These are phyloP conservation scores for Aurantiochytrium sp. DNA, from an alignment of 108 stramenopile genomes.

Conservation along the genomic window DNA sequence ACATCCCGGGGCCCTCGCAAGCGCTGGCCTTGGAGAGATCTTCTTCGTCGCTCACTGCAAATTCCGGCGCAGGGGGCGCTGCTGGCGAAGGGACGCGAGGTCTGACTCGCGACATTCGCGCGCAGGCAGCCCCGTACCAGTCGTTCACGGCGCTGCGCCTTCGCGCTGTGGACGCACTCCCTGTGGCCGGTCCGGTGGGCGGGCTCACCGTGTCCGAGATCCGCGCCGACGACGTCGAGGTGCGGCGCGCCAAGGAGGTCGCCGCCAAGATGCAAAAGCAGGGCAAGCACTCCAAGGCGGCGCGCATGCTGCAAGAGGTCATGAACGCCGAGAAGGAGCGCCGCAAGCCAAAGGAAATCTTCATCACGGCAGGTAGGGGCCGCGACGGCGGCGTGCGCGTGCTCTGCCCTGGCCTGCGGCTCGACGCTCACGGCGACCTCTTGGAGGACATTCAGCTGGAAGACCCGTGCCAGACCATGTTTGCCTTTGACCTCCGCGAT, in stretches of 20 bases:
- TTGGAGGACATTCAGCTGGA: background rate
- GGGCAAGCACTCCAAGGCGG: background rate
- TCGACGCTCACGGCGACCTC: background rate
- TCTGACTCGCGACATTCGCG: too few species aligned
- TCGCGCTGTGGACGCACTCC: background rate
- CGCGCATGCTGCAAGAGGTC: background rate
- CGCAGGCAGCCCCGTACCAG: background rate
- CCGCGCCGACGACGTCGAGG: background rate
- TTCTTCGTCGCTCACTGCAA: too few species aligned
- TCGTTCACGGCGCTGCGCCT: background rate
- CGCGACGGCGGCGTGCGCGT: slow-evolving; percentile 24
- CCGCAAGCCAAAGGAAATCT: background rate
- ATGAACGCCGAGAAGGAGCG: background rate
- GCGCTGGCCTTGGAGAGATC: too few species aligned
- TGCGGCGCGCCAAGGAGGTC: background rate
- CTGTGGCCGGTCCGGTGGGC: background rate
- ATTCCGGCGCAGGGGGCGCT: too few species aligned
- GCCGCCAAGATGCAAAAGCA: background rate
- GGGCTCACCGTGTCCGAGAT: background rate
- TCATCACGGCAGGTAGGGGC: background rate
- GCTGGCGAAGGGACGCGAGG: too few species aligned
- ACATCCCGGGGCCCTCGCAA: background rate
- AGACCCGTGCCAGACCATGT: background rate
- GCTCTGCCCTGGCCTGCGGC: background rate
- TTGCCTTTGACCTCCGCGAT: background rate